A percentile compares a stretch with the other conserved stretches of the same genome.
These are phyloP conservation scores for Leccinum fallax DNA, from an alignment of 1,284 basidiomycete genomes.

Conservation along the genomic window DNA sequence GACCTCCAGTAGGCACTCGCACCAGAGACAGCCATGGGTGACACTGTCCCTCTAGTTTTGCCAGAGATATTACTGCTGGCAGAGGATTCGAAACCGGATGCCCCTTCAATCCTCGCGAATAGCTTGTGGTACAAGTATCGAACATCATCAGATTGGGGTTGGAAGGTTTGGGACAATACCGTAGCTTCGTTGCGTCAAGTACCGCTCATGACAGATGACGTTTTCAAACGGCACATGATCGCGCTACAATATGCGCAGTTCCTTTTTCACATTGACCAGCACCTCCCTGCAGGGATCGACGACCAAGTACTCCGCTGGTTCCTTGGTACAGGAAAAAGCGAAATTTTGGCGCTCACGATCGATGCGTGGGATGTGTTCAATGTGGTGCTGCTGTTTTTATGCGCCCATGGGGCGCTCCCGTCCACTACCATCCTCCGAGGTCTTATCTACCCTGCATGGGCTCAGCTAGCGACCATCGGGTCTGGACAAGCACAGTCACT, in stretches of 20 bases:
- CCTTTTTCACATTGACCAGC: conserved; percentile 70
- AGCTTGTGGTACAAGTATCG: conserved; percentile 79
- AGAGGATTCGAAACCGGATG: conserved; percentile 56
- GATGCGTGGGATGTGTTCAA: conserved; percentile 69
- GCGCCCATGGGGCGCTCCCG: conserved; percentile 65
- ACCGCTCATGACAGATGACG: conserved; percentile 54
- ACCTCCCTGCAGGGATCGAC: conserved; percentile 70
- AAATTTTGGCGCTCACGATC: conserved; percentile 55
- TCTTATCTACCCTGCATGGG: conserved; percentile 76
- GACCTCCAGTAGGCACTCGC: conserved; percentile 43
- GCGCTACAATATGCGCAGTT: conserved; percentile 69
- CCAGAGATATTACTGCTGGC: conserved; percentile 69
- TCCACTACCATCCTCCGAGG: conserved; percentile 72
- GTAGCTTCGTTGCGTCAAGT: conserved; percentile 70
- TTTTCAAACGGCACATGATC: conserved; percentile 47
- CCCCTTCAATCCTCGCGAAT: conserved; percentile 70
- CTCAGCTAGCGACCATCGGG: conserved; percentile 46
- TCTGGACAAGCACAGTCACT: conserved; percentile 44
- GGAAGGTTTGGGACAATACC: conserved; percentile 79
- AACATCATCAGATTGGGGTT: conserved; percentile 68
- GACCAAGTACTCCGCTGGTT: conserved; percentile 70
- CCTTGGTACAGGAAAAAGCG: conserved; percentile 59
- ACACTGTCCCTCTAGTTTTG: conserved; percentile 57
- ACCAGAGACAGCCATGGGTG: conserved; percentile 47
- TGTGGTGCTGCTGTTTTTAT: conserved; percentile 62